A percentile compares a stretch with the other conserved stretches of the same genome.
Conservation (phyloP, 345 rosid species). For the Eucalyptus tenuipes region DNA sequence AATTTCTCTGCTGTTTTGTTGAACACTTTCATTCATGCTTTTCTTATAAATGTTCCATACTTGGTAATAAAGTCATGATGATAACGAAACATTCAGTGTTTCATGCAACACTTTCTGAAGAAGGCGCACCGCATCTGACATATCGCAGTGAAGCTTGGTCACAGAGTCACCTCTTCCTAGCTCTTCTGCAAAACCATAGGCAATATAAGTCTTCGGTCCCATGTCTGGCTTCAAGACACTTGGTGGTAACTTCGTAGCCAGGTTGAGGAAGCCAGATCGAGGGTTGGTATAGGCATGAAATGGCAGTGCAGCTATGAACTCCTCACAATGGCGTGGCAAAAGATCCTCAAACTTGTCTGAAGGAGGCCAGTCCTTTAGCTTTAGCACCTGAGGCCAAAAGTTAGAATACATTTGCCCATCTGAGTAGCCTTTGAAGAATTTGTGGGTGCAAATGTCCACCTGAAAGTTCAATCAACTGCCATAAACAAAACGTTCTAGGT, state of each 20-base stretch:
- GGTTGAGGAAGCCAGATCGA: constrained; percentile 59
- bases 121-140: constrained; percentile 79
- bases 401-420: constrained; percentile 58
- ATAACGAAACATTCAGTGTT: not conserved
- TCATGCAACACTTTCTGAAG: not conserved
- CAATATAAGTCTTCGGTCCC: constrained; percentile 93
- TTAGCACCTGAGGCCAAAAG: constrained; percentile 91
- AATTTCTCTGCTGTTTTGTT: not conserved
- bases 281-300: constrained; percentile 79
- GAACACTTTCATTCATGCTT: not conserved
- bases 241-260: constrained; percentile 64
- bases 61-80: too few relatives aligned
- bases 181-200: constrained; percentile 64
- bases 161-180: constrained; percentile 97
- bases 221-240: constrained; percentile 60
- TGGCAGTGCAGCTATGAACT: constrained; percentile 68
- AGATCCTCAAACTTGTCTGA: constrained; percentile 74
- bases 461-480: constrained; percentile 4
- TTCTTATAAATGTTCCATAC: not conserved
- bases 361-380: constrained; percentile 98
- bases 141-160: constrained; percentile 78
- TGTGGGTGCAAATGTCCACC: constrained; percentile 55
- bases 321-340: constrained; percentile 88
- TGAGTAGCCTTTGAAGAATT: constrained; percentile 67
- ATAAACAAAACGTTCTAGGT: not conserved